Evolutionary conservation across 1,284 basidiomycete species (phyloP), one percentile per base, ranked within the genome.

Genomic region (Puccinia novopanici): DNA sequence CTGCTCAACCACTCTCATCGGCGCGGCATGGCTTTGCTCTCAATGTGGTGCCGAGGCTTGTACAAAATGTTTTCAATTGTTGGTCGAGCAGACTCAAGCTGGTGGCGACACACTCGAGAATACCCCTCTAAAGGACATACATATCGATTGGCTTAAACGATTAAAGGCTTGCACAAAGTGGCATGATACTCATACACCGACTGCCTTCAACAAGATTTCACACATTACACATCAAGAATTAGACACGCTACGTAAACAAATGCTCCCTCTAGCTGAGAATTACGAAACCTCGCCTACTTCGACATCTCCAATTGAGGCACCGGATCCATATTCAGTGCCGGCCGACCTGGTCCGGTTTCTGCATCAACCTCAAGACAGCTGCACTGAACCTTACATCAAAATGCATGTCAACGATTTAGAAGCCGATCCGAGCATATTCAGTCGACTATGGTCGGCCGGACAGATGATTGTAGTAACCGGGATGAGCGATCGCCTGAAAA

Each of bases 391-490:
- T n/a, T n/a, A n/a, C n/a, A n/a, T n/a, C n/a, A n/a, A n/a, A n/a
- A n/a, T n/a, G n/a, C n/a, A n/a, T n/a, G n/a, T n/a, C n/a, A 52
- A 73, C 55, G 45, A 54, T 15, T 55, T 80, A 6, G 77, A 80
- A 80, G 30, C 67, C 6, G 27, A 73, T 55, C 70, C 54, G 24
- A 48, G n/a, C 27, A 52, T 80, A 22, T 80, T 80, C 34, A 30
- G 73, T 59, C 54, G 48, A 48, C 54, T 80, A 34, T 73, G 77
- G 77, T 80, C 70, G 5, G 77, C 81, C 27, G 84, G 84, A 13
- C 82, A 83, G 17, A 83, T 83, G 0, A 57, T 85, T 15, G 81
- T 85, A 6, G 83, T 85, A 10, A 81, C 76, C 67, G 73, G 82
- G 52, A 82, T 84, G n/a, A 78, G 71, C 15, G 37, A 55, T 1